A percentile compares a stretch with the other conserved stretches of the same genome.
These are phyloP conservation scores for Lentinula aciculospora DNA, from an alignment of 768 basidiomycete genomes.

Conservation along the genomic window DNA sequence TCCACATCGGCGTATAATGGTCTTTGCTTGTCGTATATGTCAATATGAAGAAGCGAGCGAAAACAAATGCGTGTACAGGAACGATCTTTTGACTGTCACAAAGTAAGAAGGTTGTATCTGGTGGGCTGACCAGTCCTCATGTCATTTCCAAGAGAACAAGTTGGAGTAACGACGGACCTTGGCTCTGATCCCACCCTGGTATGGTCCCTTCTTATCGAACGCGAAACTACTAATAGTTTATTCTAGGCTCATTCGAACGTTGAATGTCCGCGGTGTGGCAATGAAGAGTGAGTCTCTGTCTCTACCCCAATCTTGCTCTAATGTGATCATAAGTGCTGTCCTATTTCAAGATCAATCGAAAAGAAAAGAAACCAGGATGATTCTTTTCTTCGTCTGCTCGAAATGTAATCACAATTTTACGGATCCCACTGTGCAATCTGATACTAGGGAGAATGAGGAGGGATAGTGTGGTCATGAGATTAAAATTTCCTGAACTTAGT, in stretches of 20 bases:
- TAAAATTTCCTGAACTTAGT: not conserved
- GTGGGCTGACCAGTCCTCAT: not conserved
- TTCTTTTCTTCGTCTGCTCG: slow-evolving; percentile 84
- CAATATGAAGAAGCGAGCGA: slow-evolving; percentile 78
- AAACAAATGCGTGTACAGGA: slow-evolving; percentile 88
- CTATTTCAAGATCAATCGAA: slow-evolving; percentile 97
- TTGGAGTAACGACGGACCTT: slow-evolving; percentile 85
- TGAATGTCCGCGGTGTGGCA: slow-evolving; percentile 73
- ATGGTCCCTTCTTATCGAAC: slow-evolving; percentile 13
- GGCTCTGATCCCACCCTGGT: slow-evolving; percentile 88
- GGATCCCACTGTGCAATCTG: slow-evolving; percentile 57
- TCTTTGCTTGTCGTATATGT: slow-evolving; percentile 91
- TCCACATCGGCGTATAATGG: slow-evolving; percentile 75
- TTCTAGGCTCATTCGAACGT: slow-evolving; percentile 78
- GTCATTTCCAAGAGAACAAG: slow-evolving; percentile 68
- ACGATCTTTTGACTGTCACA: slow-evolving; percentile 89
- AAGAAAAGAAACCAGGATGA: slow-evolving; percentile 93
- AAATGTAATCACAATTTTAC: slow-evolving; percentile 74
- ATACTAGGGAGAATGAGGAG: slow-evolving; percentile 15
- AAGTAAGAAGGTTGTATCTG: slow-evolving; percentile 43
- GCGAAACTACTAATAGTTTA: not conserved
- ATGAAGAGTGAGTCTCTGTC: slow-evolving; percentile 65
- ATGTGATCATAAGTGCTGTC: slow-evolving; percentile 60
- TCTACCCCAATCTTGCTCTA: not conserved
- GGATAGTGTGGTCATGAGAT: not conserved